A percentile compares a stretch with the other conserved stretches of the same genome.
These are phyloP conservation scores for Hibiscus syriacus DNA, from an alignment of 345 rosid species.

Conservation along the genomic window DNA sequence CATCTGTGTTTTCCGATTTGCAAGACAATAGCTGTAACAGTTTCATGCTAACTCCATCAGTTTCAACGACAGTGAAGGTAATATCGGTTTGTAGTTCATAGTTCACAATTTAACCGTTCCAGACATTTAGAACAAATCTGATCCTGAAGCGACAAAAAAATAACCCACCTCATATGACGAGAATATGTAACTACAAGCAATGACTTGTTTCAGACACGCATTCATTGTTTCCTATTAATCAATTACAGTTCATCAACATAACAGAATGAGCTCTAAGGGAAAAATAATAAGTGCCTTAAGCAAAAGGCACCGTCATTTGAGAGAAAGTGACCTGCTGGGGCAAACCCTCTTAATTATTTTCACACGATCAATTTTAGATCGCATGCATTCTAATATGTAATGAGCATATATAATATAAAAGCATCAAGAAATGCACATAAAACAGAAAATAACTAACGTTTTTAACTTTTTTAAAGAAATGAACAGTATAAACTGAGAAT, in stretches of 20 bases:
- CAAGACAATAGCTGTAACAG: not conserved
- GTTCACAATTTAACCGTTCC: not conserved
- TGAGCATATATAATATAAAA: no score
- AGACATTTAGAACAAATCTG: not conserved
- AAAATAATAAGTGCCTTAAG: not conserved
- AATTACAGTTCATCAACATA: no score
- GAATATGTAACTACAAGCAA: not conserved
- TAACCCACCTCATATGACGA: not conserved
- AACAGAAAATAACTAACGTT: slow-evolving; percentile 7
- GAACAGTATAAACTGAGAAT: not conserved
- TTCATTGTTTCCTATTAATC: no score
- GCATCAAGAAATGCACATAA: not conserved
- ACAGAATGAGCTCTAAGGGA: not conserved
- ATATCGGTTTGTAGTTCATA: not conserved
- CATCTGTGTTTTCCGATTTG: not conserved
- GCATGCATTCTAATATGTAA: not conserved
- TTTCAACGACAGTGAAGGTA: not conserved
- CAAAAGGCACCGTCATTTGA: not conserved
- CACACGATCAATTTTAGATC: not conserved
- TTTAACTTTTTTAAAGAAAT: slow-evolving; percentile 1
- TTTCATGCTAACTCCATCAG: not conserved
- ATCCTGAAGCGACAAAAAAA: not conserved
- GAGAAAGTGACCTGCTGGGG: no score
- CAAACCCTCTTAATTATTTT: no score
- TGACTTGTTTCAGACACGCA: not conserved